phyloP scores from a whole-genome alignment of 768 basidiomycete genomes.

The Coprinellus aureogranulatus region DNA sequence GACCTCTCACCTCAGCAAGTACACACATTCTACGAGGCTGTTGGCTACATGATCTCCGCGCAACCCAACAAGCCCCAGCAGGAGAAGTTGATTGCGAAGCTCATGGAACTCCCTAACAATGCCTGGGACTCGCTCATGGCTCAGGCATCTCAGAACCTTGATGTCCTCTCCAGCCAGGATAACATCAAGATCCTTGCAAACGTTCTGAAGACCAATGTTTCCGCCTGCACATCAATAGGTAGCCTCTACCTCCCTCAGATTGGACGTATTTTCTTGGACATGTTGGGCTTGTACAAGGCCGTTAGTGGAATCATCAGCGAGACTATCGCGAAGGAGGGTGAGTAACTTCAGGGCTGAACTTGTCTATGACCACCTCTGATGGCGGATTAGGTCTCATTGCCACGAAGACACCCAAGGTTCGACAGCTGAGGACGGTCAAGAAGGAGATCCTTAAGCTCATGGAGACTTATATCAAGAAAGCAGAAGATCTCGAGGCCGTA shows the following conservation, averaged over 20 bases:
- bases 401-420: slow-evolving; percentile 95
- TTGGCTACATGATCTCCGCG: slow-evolving; percentile 99
- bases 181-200: slow-evolving; percentile 97
- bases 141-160: slow-evolving; percentile 89
- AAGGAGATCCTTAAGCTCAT: slow-evolving; percentile 97
- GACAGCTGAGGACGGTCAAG: slow-evolving; percentile 92
- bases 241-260: slow-evolving; percentile 98
- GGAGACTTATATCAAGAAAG: slow-evolving; percentile 97
- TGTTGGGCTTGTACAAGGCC: slow-evolving; percentile 96
- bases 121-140: slow-evolving; percentile 99
- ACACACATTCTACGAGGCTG: slow-evolving; percentile 98
- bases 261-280: slow-evolving; percentile 92
- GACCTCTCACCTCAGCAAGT: slow-evolving; percentile 95
- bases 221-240: slow-evolving; percentile 95
- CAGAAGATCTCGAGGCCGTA: slow-evolving; percentile 92
- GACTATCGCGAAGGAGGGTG: slow-evolving; percentile 83
- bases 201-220: slow-evolving; percentile 97
- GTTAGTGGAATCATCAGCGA: slow-evolving; percentile 96
- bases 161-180: slow-evolving; percentile 84
- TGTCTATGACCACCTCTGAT: not conserved
- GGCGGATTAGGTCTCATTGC: slow-evolving; percentile 69
- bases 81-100: slow-evolving; percentile 88
- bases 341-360: slow-evolving; percentile 11
- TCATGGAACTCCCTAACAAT: slow-evolving; percentile 97
- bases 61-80: slow-evolving; percentile 98